These are phyloP conservation scores for Lathyrus sativus DNA, from an alignment of 306 rosid species.

Conservation along the genomic window DNA sequence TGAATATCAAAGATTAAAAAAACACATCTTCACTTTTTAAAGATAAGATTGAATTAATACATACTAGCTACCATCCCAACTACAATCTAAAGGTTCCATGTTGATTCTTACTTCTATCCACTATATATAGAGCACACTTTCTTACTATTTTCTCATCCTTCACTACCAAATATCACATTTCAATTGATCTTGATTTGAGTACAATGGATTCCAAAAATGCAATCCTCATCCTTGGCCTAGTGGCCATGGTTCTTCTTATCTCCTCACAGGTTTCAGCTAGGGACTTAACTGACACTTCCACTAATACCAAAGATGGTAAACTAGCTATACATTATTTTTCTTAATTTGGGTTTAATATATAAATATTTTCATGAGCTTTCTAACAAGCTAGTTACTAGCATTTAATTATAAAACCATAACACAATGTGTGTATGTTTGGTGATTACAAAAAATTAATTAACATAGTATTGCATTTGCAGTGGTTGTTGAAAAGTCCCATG, in stretches of 20 bases:
- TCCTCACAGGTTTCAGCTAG: conserved; percentile 40
- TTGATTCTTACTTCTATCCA: background rate
- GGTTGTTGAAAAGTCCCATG: background rate
- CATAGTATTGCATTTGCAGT: background rate
- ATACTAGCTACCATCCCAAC: background rate
- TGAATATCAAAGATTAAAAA: no score
- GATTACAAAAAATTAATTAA: no score
- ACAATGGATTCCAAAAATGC: conserved; percentile 51
- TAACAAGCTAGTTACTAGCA: no score
- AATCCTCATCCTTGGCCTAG: conserved; percentile 38
- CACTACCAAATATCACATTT: background rate
- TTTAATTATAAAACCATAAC: no score
- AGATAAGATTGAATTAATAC: background rate
- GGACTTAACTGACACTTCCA: conserved; percentile 35
- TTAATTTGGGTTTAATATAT: no score
- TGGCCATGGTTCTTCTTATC: conserved; percentile 41
- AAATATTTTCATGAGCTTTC: no score
- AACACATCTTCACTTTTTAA: background rate
- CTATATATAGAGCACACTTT: conserved; percentile 23
- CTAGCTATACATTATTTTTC: background rate
- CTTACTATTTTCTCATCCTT: background rate
- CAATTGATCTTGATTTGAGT: no score
- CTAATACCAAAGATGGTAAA: background rate
- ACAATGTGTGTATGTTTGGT: no score
- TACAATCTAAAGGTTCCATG: background rate